Evolutionary conservation across 2,329 filamentous ascomycete genomes (phyloP), one percentile per base, ranked within the genome.

Genomic region (Calonectria honghensis): DNA sequence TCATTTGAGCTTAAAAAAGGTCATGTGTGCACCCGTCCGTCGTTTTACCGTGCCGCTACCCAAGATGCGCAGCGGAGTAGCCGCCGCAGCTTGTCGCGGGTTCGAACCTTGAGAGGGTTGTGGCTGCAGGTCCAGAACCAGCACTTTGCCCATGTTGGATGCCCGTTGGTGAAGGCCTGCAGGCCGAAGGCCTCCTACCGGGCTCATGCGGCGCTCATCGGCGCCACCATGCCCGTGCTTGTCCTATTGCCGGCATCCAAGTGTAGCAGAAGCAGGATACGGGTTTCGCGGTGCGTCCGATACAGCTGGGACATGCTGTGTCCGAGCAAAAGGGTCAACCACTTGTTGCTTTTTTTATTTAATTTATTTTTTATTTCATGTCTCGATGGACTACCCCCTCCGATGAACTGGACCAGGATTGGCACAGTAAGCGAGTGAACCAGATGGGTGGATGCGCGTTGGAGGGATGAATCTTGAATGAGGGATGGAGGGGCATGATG

Each of bases 81-180:
- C 66, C 51, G 61, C 32, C 32, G 59, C 31, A 54, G 61, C 50
- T n/a, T 73, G 45, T 59, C 37, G 35, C 20, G 41, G 14, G 41
- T 57, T 51, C 31, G 48, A 65, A 39, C 54, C 50, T 70, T 37
- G 61, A 35, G 41, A 45, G 35, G 27, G 31, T 32, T 27, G 70
- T 67, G 52, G 63, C 70, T 63, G 64, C 64, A 52, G 52, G 29
- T 63, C 57, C 48, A 69, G 65, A 37, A 41, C 70, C 41, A 67
- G 52, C 39, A 51, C 35, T 57, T 61, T 20, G n/a, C 64, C n/a
- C 35, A 63, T 18, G 57, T 63, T 14, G 57, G 24, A 29, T 50
- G 27, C 64, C 61, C 71, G 54, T 68, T 73, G 50, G 45, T 52
- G 66, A 69, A 73, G 64, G 71, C 50, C 65, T 73, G 45, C 54